Evolutionary conservation across 2,329 filamentous ascomycete genomes (phyloP), one percentile per base, ranked within the genome.

Genomic region (Pochonia chlamydosporia): DNA sequence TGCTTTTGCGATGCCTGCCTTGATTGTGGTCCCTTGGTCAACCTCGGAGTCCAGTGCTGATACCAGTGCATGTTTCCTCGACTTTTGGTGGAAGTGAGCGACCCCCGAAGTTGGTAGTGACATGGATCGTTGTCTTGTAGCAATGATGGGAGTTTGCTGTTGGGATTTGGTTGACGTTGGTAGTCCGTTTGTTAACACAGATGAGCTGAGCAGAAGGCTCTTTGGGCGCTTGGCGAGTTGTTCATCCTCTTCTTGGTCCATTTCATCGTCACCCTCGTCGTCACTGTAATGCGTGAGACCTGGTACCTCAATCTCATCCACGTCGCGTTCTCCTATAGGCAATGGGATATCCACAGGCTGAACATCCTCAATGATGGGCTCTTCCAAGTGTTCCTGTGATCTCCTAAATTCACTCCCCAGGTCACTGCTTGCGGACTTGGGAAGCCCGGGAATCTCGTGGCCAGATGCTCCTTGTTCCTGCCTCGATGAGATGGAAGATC

Each of bases 231-330:
- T 51, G 5, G 51, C 51, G 9, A 61, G 51, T 5, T 37, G 7
- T 26, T 72, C 55, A 50, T 70, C 57, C 2, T 64, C 58, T 2
- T 67, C 63, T n/a, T n/a, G n/a, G 1, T 66, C 63, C 4, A 66
- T 62, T 3, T 70, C 64, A 8, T 70, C 71, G 11, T 71, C 69
- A 5, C 71, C 71, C 44, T 85, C 84, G 13, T 84, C 82, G 47
- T 88, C 82, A 48, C 74, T 80, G 53, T 82, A 76, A 11, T 63
- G 64, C 1, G 76, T 79, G 5, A 89, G 72, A 0, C 85, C 86
- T 3, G 87, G 86, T 39, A 89, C 78, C 58, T 93, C 87, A 36
- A 95, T 93, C 61, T 95, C 89, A 40, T 84, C 77, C 7, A 92
- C 68, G 59, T 95, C 89, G 41, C 82, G 76, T 30, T 80, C 73